phyloP scores from a whole-genome alignment of 192 early-diverging fungal genomes.

The Coemansia sp. region DNA sequence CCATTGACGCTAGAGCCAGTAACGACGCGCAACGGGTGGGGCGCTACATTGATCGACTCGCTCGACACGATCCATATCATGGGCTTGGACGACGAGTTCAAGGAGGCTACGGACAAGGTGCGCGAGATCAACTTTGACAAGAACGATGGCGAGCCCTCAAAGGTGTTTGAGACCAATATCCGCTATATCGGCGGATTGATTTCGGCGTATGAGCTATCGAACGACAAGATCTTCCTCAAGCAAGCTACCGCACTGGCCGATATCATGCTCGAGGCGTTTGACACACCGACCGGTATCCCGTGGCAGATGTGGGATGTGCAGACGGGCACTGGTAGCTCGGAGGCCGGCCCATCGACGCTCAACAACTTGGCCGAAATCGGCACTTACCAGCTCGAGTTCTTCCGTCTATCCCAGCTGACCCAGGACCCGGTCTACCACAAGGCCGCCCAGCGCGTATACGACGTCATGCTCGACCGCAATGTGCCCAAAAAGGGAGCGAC shows the following conservation, averaged over 20 bases:
- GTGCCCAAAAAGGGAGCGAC: conserved; percentile 36
- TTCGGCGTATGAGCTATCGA: conserved; percentile 75
- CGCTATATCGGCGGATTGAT: conserved; percentile 85
- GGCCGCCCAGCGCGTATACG: conserved; percentile 64
- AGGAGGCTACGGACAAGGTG: conserved; percentile 74
- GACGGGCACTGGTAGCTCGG: conserved; percentile 52
- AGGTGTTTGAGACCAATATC: conserved; percentile 88
- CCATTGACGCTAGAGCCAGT: conserved; percentile 53
- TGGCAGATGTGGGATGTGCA: conserved; percentile 81
- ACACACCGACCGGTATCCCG: conserved; percentile 52
- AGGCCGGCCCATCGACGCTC: conserved; percentile 38
- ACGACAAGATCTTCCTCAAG: conserved; percentile 63
- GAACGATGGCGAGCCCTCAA: conserved; percentile 68
- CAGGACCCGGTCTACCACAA: conserved; percentile 83
- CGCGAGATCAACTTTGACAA: conserved; percentile 66
- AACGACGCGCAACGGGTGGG: conserved; percentile 64
- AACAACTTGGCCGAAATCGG: conserved; percentile 57
- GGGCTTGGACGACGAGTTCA: conserved; percentile 79
- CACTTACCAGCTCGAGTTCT: conserved; percentile 75
- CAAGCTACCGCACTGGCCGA: conserved; percentile 84
- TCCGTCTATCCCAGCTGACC: conserved; percentile 80
- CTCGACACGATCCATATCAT: conserved; percentile 87
- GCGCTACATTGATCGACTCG: conserved; percentile 90
- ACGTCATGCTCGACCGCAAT: conserved; percentile 50
- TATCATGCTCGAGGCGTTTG: conserved; percentile 72